phyloP scores from a whole-genome alignment of 2,329 filamentous ascomycete species.

The Talaromyces atroroseus region DNA sequence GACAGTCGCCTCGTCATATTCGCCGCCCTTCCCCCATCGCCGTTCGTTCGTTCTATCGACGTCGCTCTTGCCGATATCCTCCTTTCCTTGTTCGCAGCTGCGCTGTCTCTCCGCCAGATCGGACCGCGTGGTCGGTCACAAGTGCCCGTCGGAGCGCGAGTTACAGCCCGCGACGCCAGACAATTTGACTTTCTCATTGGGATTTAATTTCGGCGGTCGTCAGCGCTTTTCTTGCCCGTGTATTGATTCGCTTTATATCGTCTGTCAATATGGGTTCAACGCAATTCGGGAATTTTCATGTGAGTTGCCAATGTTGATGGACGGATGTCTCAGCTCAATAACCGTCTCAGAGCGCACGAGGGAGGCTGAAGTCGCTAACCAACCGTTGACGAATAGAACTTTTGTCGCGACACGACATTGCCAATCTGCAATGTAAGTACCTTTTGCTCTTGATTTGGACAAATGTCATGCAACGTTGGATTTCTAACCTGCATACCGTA shows the following conservation, averaged over 20 bases:
- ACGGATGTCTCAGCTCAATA: conserved; percentile 71
- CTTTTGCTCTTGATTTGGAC: background rate
- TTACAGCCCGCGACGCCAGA: background rate
- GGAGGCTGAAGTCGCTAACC: background rate
- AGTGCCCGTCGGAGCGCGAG: conserved; percentile 2
- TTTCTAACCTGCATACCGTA: background rate
- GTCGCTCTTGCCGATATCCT: background rate
- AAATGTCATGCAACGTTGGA: background rate
- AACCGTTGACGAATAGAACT: conserved; percentile 51
- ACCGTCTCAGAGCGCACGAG: conserved; percentile 51
- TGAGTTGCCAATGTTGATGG: conserved; percentile 65
- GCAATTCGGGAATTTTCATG: conserved; percentile 56
- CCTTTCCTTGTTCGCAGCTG: background rate
- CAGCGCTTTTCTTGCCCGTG: background rate
- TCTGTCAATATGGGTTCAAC: conserved; percentile 43
- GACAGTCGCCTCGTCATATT: background rate
- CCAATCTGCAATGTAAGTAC: conserved; percentile 75
- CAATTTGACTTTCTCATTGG: background rate
- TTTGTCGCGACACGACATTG: conserved; percentile 77
- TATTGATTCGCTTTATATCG: background rate
- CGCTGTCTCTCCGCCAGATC: background rate
- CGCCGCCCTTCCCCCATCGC: background rate
- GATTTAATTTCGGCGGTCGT: background rate
- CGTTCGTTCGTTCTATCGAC: background rate
- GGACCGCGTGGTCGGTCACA: conserved; percentile 7